phyloP scores from a whole-genome alignment of 1,284 basidiomycete species.

The Puccinia brachypodii region DNA sequence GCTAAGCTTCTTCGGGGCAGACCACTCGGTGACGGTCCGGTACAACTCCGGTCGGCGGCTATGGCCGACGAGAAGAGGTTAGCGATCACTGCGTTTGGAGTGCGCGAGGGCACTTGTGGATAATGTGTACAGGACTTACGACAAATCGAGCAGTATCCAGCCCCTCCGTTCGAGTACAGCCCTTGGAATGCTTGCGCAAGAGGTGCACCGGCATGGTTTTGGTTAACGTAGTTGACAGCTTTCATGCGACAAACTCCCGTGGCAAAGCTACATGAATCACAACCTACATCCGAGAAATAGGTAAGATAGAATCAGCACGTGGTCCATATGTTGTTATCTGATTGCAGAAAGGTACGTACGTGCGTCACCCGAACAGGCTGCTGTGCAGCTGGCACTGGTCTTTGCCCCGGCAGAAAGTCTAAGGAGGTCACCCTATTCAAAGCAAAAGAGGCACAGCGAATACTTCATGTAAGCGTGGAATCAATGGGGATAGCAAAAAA shows the following conservation, averaged over 20 bases:
- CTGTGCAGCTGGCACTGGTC: conserved; percentile 12
- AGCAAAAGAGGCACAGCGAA: not conserved
- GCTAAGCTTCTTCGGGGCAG: conserved; percentile 8
- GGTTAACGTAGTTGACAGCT: conserved; percentile 11
- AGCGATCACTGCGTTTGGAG: not conserved
- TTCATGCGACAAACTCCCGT: not conserved
- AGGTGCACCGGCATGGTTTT: conserved; percentile 6
- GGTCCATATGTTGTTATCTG: not conserved
- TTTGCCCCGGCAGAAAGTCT: not conserved
- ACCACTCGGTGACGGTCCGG: not conserved
- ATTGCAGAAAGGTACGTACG: not conserved
- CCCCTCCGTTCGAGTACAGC: not conserved
- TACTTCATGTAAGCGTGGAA: not conserved
- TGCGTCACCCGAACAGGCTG: not conserved
- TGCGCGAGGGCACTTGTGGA: not conserved
- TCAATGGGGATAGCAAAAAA: not conserved
- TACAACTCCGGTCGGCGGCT: conserved; percentile 19
- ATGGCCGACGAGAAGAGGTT: not conserved
- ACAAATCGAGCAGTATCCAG: conserved; percentile 23
- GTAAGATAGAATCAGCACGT: not conserved
- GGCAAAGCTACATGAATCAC: conserved; percentile 1
- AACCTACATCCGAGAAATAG: not conserved
- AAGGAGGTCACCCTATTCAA: not conserved
- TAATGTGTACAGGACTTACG: not conserved
- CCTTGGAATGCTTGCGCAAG: conserved; percentile 27